These are phyloP conservation scores for Daedalea quercina DNA, from an alignment of 768 basidiomycete species.

Conservation along the genomic window DNA sequence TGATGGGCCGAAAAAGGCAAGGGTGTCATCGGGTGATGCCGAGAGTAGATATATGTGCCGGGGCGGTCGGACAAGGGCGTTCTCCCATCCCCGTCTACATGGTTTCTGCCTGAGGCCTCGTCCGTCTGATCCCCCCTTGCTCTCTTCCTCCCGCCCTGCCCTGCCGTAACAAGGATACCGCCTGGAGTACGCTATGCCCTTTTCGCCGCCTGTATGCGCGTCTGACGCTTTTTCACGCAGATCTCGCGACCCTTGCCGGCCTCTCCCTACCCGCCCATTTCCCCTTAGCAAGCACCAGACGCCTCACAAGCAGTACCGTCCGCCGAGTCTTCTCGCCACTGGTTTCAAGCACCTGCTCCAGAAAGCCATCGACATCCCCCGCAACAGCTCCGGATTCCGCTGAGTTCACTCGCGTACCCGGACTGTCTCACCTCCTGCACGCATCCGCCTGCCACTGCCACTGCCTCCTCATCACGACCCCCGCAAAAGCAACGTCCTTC, in stretches of 20 bases:
- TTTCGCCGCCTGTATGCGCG: not conserved
- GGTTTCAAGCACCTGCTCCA: constrained; percentile 2
- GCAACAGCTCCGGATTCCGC: constrained; percentile 44
- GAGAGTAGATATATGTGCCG: constrained; percentile 9
- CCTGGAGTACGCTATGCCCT: constrained; percentile 32
- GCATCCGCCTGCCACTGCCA: not conserved
- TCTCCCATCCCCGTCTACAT: constrained; percentile 9
- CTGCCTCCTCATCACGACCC: not conserved
- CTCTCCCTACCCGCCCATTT: constrained; percentile 45
- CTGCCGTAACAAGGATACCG: constrained; percentile 49
- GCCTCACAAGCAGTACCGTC: constrained; percentile 30
- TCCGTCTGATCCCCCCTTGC: constrained; percentile 22
- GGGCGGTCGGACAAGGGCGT: not conserved
- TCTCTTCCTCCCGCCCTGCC: constrained; percentile 33
- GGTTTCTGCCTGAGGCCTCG: constrained; percentile 15
- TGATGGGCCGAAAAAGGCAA: constrained; percentile 2
- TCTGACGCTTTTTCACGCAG: constrained; percentile 27
- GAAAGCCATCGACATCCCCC: constrained; percentile 26
- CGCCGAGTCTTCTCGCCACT: constrained; percentile 36
- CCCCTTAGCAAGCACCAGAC: constrained; percentile 13
- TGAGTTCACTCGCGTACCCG: constrained; percentile 41
- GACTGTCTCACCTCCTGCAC: constrained; percentile 12
- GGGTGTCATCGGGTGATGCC: constrained; percentile 7
- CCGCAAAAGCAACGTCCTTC: constrained; percentile 20
- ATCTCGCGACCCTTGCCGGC: constrained; percentile 96